These are phyloP conservation scores for Dissoconium aciculare DNA, from an alignment of 2,329 filamentous ascomycete species.

Conservation along the genomic window DNA sequence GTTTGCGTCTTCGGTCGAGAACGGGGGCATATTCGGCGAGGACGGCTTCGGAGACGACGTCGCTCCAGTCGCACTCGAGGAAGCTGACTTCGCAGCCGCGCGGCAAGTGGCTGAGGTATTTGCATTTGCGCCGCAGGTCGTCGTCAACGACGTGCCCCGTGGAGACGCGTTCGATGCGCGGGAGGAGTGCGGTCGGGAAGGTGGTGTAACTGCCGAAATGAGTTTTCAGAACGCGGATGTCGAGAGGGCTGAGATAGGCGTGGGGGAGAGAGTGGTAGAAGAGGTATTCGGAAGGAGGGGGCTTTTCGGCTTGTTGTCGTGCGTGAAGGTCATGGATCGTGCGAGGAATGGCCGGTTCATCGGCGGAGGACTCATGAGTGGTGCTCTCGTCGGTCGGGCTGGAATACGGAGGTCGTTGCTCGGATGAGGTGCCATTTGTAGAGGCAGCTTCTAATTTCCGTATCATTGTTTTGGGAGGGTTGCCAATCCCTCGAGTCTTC, in stretches of 20 bases:
- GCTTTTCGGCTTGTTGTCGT: constrained; percentile 28
- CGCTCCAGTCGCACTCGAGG: constrained; percentile 88
- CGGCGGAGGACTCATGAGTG: constrained; percentile 30
- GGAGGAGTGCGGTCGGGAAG: constrained; percentile 75
- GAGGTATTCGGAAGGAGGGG: constrained; percentile 48
- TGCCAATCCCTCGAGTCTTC: constrained; percentile 52
- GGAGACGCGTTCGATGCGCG: constrained; percentile 76
- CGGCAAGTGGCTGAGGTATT: constrained; percentile 75
- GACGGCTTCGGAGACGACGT: constrained; percentile 61
- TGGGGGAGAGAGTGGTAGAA: constrained; percentile 83
- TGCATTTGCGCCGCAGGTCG: constrained; percentile 63
- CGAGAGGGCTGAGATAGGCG: constrained; percentile 76
- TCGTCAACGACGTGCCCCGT: constrained; percentile 81
- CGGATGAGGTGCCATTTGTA: too few relatives aligned
- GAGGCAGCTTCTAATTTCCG: constrained; percentile 27
- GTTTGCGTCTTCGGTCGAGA: constrained; percentile 59
- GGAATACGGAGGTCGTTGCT: constrained; percentile 7
- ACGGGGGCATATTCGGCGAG: constrained; percentile 64
- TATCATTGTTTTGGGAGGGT: constrained; percentile 41
- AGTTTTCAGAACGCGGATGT: constrained; percentile 82
- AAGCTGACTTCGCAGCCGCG: constrained; percentile 85
- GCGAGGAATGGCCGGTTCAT: constrained; percentile 24
- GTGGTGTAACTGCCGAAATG: constrained; percentile 70
- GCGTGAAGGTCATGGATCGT: constrained; percentile 33
- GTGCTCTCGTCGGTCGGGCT: constrained; percentile 37